Conservation (phyloP, 805 yeast species). For the Kregervanrija delftensis region DNA sequence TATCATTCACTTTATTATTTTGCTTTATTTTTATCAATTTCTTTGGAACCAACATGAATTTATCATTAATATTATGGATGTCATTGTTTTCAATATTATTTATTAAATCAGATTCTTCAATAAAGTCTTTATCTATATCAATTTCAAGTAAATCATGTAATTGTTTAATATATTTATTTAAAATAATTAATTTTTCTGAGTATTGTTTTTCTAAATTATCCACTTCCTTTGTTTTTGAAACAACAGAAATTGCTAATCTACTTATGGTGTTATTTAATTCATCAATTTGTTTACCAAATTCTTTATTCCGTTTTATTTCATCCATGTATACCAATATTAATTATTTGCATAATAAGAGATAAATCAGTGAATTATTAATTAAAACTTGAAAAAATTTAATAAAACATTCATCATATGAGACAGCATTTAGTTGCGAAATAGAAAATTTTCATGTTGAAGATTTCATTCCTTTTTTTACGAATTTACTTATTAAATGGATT, state of each 20-base stretch:
- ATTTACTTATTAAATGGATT: background rate
- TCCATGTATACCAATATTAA: background rate
- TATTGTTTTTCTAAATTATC: conserved; percentile 23
- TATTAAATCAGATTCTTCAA: conserved; percentile 2
- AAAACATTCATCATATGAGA: no score
- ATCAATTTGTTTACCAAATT: conserved; percentile 8
- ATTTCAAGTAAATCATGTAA: conserved; percentile 12
- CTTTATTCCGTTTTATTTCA: conserved; percentile 1
- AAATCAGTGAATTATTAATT: no score
- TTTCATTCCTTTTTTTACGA: background rate
- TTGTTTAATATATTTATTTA: conserved; percentile 16
- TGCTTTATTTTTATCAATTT: conserved; percentile 1
- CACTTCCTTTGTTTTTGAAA: conserved; percentile 33
- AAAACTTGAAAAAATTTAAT: no score
- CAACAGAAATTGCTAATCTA: conserved; percentile 31
- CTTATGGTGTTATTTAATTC: conserved; percentile 17
- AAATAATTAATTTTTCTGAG: conserved; percentile 9
- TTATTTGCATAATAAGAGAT: background rate
- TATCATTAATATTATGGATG: conserved; percentile 4
- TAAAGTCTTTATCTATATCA: background rate
- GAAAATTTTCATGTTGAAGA: no score
- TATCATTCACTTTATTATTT: background rate
- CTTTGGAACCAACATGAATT: conserved; percentile 20
- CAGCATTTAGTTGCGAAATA: no score
- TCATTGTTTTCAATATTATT: background rate